Evolutionary conservation across 768 basidiomycete species (phyloP), one percentile per base, ranked within the genome.

Genomic region (Fistulinella prunicolor): DNA sequence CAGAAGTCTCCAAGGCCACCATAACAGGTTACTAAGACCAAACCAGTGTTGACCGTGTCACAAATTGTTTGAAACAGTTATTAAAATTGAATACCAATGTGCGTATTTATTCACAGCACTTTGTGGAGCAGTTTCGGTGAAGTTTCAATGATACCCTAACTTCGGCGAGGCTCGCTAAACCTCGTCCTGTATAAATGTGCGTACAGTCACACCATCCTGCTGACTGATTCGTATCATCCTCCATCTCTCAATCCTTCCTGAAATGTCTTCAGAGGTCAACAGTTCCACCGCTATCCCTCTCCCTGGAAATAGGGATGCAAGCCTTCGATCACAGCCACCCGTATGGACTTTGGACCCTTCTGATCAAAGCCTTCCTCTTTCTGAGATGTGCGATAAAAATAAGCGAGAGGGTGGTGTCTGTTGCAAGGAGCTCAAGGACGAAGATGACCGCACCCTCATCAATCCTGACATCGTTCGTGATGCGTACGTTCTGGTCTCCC

Each of bases 401-500:
- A 66, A 71, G 26, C 74, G 77, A 28, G 70, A 70, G 38, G 79
- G 78, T 42, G 88, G 86, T 8, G 68, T 93, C 4, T 95, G 94
- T 70, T 96, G 93, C 73, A 87, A 90, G 60, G 89, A 94, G 46
- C 80, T 95, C 49, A 90, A 82, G 61, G 80, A 73, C 42, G 79
- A 84, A 12, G 89, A 92, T 41, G 84, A 92, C 50, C 79, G 92
- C 21, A 85, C 80, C 0, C 77, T 96, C 30, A 72, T 95, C 30
- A 81, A 95, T 62, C 93, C 94, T 1, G 92, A 94, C 53, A 70
- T 94, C 40, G 78, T 95, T n/a, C 83, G 91, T 7, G 92, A 94
- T 55, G 81, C 90, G 90, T 92, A 61, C 64, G 87, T 55, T 14
- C 20, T 16, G 26, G n/a, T 32, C 19, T 21, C 23, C 23, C n/a